Base-by-base conservation (phyloP, 2,329 filamentous ascomycete species). In the Chaetomium sp. region DNA sequence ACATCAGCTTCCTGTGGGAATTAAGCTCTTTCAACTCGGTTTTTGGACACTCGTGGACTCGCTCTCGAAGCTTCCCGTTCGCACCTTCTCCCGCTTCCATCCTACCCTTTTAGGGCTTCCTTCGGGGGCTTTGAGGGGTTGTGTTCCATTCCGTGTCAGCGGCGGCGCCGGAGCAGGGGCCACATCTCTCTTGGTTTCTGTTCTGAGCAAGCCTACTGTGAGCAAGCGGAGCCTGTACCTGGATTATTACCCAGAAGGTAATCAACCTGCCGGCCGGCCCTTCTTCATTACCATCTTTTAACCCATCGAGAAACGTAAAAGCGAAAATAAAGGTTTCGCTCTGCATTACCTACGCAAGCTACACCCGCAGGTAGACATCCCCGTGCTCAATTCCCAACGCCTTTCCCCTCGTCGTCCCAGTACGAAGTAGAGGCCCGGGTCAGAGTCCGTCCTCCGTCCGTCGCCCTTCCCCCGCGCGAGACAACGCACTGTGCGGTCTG, bases 221-320 rank as follows among this genome's bases (percentile, higher is more conserved):
- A 38, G 47, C 10, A 19, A 37, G 45, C 45, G 45, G 53, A 55
- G 53, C 53, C 37, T 36, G n/a, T 27, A 34, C 46, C 35, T 45
- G 35, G 27, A 10, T 36, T 35, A 36, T 27, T 38, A 32, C 52
- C 37, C n/a, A 53, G 52, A 49, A 48, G 33, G 40, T 34, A 41
- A 54, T 10, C 33, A 49, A n/a, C 33, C 34, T 54, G 53, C 53
- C 43, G 38, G 49, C 54, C 19, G 54, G 32, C 5, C 35, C 27
- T 42, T 52, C 27, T 27, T 10, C 35, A 47, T 55, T 48, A 43
- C 41, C 46, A 45, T 50, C 33, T 11, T 8, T 34, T 36, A n/a
- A 41, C 5, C 14, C 36, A 44, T 10, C 4, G 34, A 46, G 35
- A 54, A 54, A 57, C 52, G 52, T 57, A 54, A 54, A 57, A 54